Evolutionary conservation across 495 filamentous ascomycete genomes (phyloP).

Genomic region (Daldinia caldariorum): DNA sequence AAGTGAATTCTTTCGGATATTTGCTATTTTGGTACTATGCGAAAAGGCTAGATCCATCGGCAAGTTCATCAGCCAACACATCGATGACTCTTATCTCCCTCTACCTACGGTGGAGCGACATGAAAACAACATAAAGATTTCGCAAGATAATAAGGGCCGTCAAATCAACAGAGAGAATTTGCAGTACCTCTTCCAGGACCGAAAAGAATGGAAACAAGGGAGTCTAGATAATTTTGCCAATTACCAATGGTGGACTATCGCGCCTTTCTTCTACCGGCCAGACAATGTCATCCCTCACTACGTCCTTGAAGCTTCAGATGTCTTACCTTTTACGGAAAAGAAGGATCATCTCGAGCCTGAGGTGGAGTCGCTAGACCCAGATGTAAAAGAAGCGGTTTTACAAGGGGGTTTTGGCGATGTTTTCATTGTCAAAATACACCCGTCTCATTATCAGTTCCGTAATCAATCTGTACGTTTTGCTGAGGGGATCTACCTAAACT

Average conservation of each 20-base stretch:
- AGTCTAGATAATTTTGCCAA: background rate
- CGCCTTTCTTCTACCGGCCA: conserved; percentile 18
- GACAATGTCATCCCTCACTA: conserved; percentile 15
- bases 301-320: conserved; percentile 14
- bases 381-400: conserved; percentile 3
- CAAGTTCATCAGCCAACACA: conserved; percentile 4
- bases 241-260: conserved; percentile 25
- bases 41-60: background rate
- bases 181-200: conserved; percentile 9
- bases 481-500: background rate
- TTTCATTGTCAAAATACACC: conserved; percentile 24
- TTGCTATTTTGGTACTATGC: conserved; percentile 22
- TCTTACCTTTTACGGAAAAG: conserved; percentile 16
- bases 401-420: conserved; percentile 27
- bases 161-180: background rate
- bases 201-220: background rate
- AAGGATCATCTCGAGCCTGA: conserved; percentile 3
- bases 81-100: conserved; percentile 30
- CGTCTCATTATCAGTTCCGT: conserved; percentile 10
- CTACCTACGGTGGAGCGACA: conserved; percentile 11
- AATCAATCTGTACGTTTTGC: conserved; percentile 11
- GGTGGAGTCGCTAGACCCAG: conserved; percentile 9
- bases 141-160: background rate
- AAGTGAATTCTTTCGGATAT: conserved; percentile 18
- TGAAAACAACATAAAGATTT: background rate